phyloP scores from a whole-genome alignment of 768 basidiomycete species.

The Rhodotorula graminis region DNA sequence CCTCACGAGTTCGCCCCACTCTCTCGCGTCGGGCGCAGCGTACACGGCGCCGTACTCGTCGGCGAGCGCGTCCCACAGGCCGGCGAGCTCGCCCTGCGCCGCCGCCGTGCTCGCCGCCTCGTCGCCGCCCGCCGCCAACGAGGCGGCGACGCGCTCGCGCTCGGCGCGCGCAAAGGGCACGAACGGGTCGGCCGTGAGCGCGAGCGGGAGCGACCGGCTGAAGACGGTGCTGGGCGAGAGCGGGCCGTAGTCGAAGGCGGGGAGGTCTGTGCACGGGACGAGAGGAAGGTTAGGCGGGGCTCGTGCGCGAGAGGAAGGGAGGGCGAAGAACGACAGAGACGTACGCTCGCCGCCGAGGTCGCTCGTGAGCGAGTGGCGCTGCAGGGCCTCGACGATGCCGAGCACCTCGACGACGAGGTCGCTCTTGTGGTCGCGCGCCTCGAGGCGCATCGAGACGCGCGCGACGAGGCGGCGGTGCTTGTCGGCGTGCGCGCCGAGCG shows the following conservation, averaged over 20 bases:
- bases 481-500: slow-evolving; percentile 11
- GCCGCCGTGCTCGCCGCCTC: not conserved
- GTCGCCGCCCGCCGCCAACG: no score
- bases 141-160: not conserved
- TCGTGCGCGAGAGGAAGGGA: not conserved
- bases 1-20: slow-evolving; percentile 24
- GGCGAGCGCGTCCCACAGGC: slow-evolving; percentile 10
- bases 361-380: not conserved
- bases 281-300: no score
- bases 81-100: not conserved
- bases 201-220: slow-evolving; percentile 5
- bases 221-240: not conserved
- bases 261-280: not conserved
- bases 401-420: slow-evolving; percentile 2
- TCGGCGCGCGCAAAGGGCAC: slow-evolving; percentile 10
- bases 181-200: slow-evolving; percentile 27
- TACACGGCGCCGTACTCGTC: slow-evolving; percentile 9
- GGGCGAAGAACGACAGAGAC: not conserved
- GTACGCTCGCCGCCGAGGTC: not conserved
- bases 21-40: slow-evolving; percentile 14
- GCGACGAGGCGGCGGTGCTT: slow-evolving; percentile 20
- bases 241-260: not conserved
- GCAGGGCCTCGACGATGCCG: slow-evolving; percentile 8
- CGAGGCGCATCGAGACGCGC: not conserved
- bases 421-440: not conserved